phyloP scores from a whole-genome alignment of 2,329 filamentous ascomycete species.

The Alternaria gansuensis region DNA sequence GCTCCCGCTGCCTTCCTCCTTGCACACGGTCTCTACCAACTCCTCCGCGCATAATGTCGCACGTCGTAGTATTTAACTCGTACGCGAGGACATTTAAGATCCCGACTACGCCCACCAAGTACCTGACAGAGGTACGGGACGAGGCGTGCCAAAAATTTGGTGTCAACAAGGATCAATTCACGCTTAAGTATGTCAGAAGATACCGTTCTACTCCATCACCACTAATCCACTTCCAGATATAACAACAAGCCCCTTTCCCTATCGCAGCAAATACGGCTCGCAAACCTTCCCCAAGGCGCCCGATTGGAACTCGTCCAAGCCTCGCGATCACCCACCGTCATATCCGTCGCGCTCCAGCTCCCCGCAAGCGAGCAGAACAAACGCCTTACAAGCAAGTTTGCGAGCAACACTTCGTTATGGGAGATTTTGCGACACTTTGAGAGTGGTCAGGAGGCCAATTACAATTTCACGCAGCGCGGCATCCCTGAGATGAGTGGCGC shows the following conservation, averaged over 20 bases:
- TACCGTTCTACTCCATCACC: not conserved
- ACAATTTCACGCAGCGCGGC: slow-evolving; percentile 84
- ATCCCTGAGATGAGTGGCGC: slow-evolving; percentile 69
- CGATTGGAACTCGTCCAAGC: slow-evolving; percentile 91
- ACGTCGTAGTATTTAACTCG: slow-evolving; percentile 86
- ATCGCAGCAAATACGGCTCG: slow-evolving; percentile 81
- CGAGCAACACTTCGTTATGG: slow-evolving; percentile 90
- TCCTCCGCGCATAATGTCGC: slow-evolving; percentile 73
- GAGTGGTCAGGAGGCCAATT: slow-evolving; percentile 59
- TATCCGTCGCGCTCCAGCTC: slow-evolving; percentile 89
- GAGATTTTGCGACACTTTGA: slow-evolving; percentile 90
- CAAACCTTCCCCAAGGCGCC: slow-evolving; percentile 83
- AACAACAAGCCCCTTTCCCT: slow-evolving; percentile 88
- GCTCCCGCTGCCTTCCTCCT: slow-evolving; percentile 37
- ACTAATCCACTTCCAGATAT: slow-evolving; percentile 39
- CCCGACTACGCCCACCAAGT: slow-evolving; percentile 83
- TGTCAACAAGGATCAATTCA: slow-evolving; percentile 75
- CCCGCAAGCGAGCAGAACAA: slow-evolving; percentile 63
- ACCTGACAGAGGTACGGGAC: slow-evolving; percentile 83
- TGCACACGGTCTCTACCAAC: slow-evolving; percentile 38
- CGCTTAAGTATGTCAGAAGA: slow-evolving; percentile 72
- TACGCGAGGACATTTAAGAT: slow-evolving; percentile 79
- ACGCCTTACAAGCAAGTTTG: slow-evolving; percentile 82
- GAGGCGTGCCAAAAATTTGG: slow-evolving; percentile 88
- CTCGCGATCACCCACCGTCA: slow-evolving; percentile 82